A percentile compares a stretch with the other conserved stretches of the same genome.
Evolutionary conservation across 352 stramenopile genomes (phyloP).

Genomic region (Phytophthora vignae): DNA sequence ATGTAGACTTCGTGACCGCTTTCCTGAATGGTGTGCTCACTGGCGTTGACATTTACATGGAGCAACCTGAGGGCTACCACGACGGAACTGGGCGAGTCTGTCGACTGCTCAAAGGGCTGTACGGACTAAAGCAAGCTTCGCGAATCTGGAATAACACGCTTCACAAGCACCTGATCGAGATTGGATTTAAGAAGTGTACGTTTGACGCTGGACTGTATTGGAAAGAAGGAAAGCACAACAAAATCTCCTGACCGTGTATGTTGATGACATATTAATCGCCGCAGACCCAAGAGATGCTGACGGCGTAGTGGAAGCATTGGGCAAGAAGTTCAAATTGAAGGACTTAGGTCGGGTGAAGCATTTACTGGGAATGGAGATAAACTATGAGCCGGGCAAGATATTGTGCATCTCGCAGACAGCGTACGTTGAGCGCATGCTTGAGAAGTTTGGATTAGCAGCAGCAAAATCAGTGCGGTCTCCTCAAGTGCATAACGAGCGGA

Average conservation of each 20-base stretch:
- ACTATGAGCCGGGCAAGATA: not conserved
- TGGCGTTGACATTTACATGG: not conserved
- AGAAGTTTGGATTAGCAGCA: not conserved
- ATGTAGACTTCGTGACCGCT: not conserved
- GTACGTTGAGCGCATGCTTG: not conserved
- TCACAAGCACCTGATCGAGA: not conserved
- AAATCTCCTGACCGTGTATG: not conserved
- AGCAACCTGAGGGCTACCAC: not conserved
- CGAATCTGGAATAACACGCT: constrained; percentile 13
- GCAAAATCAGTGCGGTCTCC: not conserved
- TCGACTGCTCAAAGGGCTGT: constrained; percentile 4
- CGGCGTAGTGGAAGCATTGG: not conserved
- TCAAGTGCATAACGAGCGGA: not conserved
- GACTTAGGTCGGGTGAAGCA: not conserved
- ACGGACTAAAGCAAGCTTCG: constrained; percentile 6
- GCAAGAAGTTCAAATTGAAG: not conserved
- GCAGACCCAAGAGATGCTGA: not conserved
- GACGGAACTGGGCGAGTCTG: constrained; percentile 5
- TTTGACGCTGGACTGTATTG: not conserved
- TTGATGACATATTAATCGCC: not conserved
- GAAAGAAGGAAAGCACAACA: not conserved
- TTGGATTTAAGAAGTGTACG: constrained; percentile 3
- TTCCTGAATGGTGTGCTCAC: not conserved
- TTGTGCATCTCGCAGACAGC: not conserved
- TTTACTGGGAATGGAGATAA: not conserved